phyloP scores from a whole-genome alignment of 1,284 basidiomycete species.

The Cutaneotrichosporon mucoides region DNA sequence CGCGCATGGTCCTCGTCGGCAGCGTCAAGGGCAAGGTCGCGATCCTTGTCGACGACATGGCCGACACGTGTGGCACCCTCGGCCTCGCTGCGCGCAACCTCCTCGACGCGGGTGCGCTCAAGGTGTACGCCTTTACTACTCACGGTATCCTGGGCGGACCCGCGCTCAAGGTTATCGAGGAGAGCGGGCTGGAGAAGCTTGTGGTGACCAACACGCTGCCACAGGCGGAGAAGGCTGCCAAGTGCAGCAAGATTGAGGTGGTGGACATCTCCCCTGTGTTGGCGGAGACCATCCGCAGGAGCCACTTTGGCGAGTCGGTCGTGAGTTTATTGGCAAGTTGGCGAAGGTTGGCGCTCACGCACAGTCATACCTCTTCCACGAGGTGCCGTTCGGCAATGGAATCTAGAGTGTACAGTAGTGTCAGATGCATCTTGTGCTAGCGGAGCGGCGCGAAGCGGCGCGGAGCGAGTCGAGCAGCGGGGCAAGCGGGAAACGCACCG shows the following conservation, averaged over 20 bases:
- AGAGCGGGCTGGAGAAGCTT: conserved; percentile 82
- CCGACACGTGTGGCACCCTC: conserved; percentile 97
- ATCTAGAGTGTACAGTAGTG: conserved; percentile 11
- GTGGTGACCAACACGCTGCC: conserved; percentile 99
- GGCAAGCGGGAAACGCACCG: no score
- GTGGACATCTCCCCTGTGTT: conserved; percentile 94
- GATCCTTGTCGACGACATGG: conserved; percentile 99
- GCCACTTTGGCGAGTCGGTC: conserved; percentile 51
- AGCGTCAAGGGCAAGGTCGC: conserved; percentile 89
- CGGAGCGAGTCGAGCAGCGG: not conserved
- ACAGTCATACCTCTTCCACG: conserved; percentile 51
- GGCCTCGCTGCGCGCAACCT: conserved; percentile 88
- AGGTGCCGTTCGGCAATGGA: conserved; percentile 45
- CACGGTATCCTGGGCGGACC: conserved; percentile 94
- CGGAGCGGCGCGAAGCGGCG: not conserved
- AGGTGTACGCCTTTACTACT: conserved; percentile 90
- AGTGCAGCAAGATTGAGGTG: conserved; percentile 85
- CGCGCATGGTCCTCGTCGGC: conserved; percentile 97
- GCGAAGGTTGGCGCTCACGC: no score
- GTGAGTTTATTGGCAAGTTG: conserved; percentile 30
- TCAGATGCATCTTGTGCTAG: conserved; percentile 4
- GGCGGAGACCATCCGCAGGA: conserved; percentile 92
- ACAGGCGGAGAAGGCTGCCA: conserved; percentile 70
- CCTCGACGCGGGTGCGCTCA: conserved; percentile 79
- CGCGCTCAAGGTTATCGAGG: conserved; percentile 67